Evolutionary conservation across 192 early-diverging fungal genomes (phyloP), one percentile per base, ranked within the genome.

Genomic region (Coemansia sp.): DNA sequence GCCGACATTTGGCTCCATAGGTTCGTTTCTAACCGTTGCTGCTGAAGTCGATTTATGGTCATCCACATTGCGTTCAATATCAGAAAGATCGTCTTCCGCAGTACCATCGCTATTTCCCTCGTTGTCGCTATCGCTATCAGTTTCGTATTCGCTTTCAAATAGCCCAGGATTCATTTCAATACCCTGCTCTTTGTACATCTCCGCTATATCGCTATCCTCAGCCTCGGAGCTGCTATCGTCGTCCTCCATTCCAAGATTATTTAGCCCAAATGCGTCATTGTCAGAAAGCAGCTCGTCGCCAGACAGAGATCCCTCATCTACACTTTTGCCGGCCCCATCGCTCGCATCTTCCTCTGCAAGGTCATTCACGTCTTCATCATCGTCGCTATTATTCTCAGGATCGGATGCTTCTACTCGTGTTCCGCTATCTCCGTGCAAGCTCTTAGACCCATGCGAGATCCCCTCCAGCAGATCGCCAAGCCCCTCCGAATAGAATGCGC

Each of bases 121-220:
- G 42, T 43, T 48, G 6, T 77, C 75, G 8, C 38, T 46, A 13
- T 83, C 75, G 57, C 63, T 75, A 20, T 70, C 58, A 41, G n/a
- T 6, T 16, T 38, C 16, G 39, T 59, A 40, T 5, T 59, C 57
- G 5, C 40, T 58, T 14, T 9, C 74, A 5, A 65, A 45, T 6
- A 81, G 60, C 7, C 63, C 61, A 0, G 68, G 70, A 17, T 77
- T 68, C 12, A 64, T 53, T 53, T 82, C 75, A 13, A 82, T 44
- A 14, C 69, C 64, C 56, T 68, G 63, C 39, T 50, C 59, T 9
- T 65, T 65, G 45, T 79, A 71, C 68, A 72, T 75, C 58, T 81
- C 74, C 5, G 79, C 79, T 70, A 82, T 66, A 32, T 82, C 79
- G 65, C 79, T 82, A 55, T 82, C 79, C 25, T 77, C 77, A 13